Conservation (phyloP, 805 yeast genomes). For the Novakomyces olei region DNA sequence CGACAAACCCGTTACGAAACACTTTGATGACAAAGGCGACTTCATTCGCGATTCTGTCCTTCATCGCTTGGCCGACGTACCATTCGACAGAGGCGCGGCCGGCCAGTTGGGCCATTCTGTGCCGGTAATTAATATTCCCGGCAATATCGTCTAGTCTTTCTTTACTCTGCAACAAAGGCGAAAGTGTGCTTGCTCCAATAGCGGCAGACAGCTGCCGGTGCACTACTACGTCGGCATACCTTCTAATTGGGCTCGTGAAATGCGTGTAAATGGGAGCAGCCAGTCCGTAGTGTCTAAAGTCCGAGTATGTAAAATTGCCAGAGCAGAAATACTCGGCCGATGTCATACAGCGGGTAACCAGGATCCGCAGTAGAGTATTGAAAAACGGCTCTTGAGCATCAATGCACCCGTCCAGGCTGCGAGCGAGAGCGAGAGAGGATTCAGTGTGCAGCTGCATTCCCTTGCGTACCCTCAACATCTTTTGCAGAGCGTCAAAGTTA, state of each 20-base stretch:
- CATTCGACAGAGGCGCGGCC: constrained; percentile 96
- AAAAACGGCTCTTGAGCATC: constrained; percentile 73
- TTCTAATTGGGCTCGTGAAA: constrained; percentile 93
- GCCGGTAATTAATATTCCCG: constrained; percentile 75
- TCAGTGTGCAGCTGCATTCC: constrained; percentile 56
- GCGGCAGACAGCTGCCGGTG: constrained; percentile 98
- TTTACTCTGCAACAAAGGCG: constrained; percentile 67
- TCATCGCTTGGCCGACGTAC: constrained; percentile 94
- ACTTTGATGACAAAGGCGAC: constrained; percentile 85
- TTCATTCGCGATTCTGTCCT: constrained; percentile 53
- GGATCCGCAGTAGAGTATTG: constrained; percentile 78
- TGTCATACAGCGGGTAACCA: constrained; percentile 98
- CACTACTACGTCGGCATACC: constrained; percentile 94
- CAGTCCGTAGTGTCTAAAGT: constrained; percentile 86
- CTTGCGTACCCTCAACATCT: constrained; percentile 66
- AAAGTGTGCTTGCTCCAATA: constrained; percentile 72
- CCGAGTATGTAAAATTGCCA: constrained; percentile 74
- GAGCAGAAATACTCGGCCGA: constrained; percentile 94
- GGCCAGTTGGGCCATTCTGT: constrained; percentile 95
- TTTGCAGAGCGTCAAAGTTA: constrained; percentile 72
- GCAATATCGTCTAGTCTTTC: constrained; percentile 72
- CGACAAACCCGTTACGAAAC: constrained; percentile 84
- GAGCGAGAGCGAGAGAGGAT: constrained; percentile 77
- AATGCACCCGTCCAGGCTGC: constrained; percentile 69
- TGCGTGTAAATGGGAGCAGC: constrained; percentile 96